Conservation (phyloP, 2,329 filamentous ascomycete genomes). For the Penicillium sp. region DNA sequence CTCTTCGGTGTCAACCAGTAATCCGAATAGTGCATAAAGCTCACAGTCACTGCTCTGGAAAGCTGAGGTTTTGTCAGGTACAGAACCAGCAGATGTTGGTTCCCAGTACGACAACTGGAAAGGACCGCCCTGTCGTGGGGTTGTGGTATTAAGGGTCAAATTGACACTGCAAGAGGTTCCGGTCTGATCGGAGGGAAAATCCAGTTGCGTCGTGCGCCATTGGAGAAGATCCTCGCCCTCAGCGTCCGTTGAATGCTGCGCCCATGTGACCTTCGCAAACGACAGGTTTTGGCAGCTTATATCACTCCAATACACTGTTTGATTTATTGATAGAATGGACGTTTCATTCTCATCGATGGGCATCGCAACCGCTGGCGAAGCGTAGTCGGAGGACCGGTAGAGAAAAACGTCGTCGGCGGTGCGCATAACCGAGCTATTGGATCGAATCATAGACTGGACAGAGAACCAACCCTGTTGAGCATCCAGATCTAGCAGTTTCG, state of each 20-base stretch:
- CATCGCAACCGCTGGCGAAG: conserved; percentile 9
- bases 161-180: background rate
- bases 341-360: conserved; percentile 4
- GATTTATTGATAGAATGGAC: conserved; percentile 11
- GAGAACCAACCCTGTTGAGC: conserved; percentile 5
- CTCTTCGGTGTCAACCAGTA: background rate
- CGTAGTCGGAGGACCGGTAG: conserved; percentile 11
- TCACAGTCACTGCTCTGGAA: background rate
- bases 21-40: background rate
- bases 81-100: background rate
- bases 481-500: conserved; percentile 7
- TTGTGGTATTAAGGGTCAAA: background rate
- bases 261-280: background rate
- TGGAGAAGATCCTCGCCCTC: background rate
- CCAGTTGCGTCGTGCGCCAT: background rate
- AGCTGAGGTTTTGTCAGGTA: background rate
- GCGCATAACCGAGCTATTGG: background rate
- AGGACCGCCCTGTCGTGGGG: background rate
- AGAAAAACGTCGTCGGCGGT: conserved; percentile 8
- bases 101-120: conserved; percentile 7
- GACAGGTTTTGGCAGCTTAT: conserved; percentile 6
- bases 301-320: conserved; percentile 23
- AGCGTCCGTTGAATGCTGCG: background rate
- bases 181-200: background rate
- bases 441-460: background rate